Evolutionary conservation across 371 early-diverging fungal species (phyloP).

Genomic region (Cokeromyces recurvatus): DNA sequence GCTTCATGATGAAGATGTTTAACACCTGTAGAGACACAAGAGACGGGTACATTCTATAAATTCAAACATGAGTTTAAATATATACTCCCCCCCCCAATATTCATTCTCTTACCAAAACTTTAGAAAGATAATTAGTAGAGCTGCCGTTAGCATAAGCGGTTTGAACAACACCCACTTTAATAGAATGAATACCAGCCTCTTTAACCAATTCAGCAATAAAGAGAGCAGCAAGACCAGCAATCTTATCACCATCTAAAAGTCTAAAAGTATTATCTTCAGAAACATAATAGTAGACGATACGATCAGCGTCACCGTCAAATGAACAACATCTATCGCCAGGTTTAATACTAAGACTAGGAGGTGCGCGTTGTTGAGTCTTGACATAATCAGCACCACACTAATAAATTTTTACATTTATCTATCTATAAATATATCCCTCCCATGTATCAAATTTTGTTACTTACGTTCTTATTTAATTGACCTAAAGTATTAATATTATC

Average conservation of each 20-base stretch:
- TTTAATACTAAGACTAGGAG: constrained; percentile 60
- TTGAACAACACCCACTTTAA: constrained; percentile 96
- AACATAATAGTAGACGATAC: constrained; percentile 93
- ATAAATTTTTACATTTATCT: neutral
- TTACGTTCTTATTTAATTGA: constrained; percentile 82
- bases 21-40: constrained; percentile 97
- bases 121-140: constrained; percentile 88
- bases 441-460: constrained; percentile 6
- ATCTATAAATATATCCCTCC: neutral
- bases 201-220: constrained; percentile 87
- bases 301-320: constrained; percentile 99
- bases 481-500: constrained; percentile 61
- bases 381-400: constrained; percentile 98
- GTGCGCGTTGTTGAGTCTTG: constrained; percentile 83
- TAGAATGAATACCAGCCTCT: constrained; percentile 66
- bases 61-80: too few relatives aligned
- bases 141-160: constrained; percentile 99
- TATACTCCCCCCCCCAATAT: too few relatives aligned
- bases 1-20: constrained; percentile 99
- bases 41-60: constrained; percentile 86
- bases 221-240: constrained; percentile 89
- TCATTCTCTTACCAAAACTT: constrained; percentile 77
- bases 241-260: constrained; percentile 97
- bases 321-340: constrained; percentile 80
- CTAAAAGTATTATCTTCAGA: constrained; percentile 70